phyloP scores from a whole-genome alignment of 495 filamentous ascomycete species.

The Trichoderma orchidacearum region DNA sequence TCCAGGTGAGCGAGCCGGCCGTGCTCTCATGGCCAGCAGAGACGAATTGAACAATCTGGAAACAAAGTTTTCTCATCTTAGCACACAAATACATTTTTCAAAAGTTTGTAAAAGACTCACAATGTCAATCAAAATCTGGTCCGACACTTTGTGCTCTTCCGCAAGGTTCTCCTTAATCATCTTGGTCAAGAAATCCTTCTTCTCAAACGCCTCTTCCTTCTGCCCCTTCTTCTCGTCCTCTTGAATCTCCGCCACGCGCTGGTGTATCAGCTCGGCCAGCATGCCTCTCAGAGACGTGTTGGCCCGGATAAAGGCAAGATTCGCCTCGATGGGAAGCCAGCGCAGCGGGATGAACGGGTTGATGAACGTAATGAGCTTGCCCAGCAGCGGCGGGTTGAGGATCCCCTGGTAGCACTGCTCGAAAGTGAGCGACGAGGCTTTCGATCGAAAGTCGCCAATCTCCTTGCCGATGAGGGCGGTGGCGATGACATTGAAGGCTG shows the following conservation, averaged over 20 bases:
- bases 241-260: conserved; percentile 8
- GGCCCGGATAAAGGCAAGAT: conserved; percentile 10
- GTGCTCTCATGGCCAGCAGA: conserved; percentile 15
- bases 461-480: conserved; percentile 53
- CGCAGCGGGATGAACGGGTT: conserved; percentile 14
- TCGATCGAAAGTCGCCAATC: conserved; percentile 39
- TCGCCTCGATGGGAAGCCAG: conserved; percentile 14
- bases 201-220: neutral
- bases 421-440: conserved; percentile 12
- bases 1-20: conserved; percentile 10
- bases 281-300: conserved; percentile 7
- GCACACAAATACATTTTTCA: neutral
- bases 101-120: conserved; percentile 4
- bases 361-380: conserved; percentile 16
- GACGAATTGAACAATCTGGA: conserved; percentile 10
- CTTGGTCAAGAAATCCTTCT: conserved; percentile 9
- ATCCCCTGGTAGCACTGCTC: conserved; percentile 10
- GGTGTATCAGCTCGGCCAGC: conserved; percentile 10
- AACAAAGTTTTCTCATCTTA: neutral
- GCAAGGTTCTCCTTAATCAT: conserved; percentile 8
- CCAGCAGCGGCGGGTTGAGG: conserved; percentile 15
- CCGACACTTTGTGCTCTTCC: conserved; percentile 2
- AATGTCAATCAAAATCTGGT: conserved; percentile 10
- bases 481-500: conserved; percentile 61
- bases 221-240: conserved; percentile 3